Conservation (phyloP, 148 eudicot species). For the Linanthus parryae region DNA sequence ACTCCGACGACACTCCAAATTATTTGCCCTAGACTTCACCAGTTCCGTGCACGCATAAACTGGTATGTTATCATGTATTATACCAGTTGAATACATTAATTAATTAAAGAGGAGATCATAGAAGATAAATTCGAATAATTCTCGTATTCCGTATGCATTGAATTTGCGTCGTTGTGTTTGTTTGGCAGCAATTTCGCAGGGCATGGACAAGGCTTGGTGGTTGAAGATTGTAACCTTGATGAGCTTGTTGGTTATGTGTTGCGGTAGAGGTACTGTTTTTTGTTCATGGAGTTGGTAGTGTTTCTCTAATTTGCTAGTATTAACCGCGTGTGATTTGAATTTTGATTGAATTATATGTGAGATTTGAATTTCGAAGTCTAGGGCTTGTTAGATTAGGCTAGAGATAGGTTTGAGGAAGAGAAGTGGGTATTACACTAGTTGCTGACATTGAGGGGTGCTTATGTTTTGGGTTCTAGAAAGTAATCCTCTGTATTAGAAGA, state of each 20-base stretch:
- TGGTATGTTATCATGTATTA: not conserved
- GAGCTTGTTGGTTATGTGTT: not conserved
- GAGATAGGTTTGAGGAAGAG: too few species aligned
- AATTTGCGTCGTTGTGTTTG: not conserved
- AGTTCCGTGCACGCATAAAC: not conserved
- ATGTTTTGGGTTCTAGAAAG: too few species aligned
- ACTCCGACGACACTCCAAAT: not conserved
- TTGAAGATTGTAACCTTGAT: not conserved
- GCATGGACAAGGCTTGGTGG: slow-evolving; percentile 4
- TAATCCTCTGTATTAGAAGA: too few species aligned
- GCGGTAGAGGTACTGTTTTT: slow-evolving; percentile 2
- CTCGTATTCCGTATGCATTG: too few species aligned
- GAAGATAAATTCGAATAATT: too few species aligned
- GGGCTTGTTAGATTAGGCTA: too few species aligned
- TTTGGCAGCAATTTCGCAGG: not conserved
- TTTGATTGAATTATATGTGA: not conserved
- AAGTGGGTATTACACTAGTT: too few species aligned
- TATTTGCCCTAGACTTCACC: not conserved
- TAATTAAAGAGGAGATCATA: too few species aligned
- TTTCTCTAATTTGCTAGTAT: not conserved
- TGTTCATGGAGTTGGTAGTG: not conserved
- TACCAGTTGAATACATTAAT: too few species aligned
- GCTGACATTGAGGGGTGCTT: too few species aligned
- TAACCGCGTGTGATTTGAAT: not conserved
- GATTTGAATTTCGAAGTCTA: not conserved